These are phyloP conservation scores for Saccharomyces uvarum DNA, from an alignment of 1,139 yeast species.

Conservation along the genomic window DNA sequence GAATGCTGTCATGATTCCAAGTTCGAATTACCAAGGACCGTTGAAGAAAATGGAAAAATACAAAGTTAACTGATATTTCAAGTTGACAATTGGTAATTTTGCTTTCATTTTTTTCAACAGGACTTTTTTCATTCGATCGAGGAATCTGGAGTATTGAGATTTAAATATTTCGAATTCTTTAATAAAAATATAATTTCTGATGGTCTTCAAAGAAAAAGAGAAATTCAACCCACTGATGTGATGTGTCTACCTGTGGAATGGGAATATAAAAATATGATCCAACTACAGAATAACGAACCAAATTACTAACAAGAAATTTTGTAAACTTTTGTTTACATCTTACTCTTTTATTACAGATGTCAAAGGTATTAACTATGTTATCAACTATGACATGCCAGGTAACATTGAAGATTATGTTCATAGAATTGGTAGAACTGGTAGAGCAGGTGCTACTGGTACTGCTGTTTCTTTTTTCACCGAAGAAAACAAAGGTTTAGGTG, in stretches of 20 bases:
- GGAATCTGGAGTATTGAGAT: background rate
- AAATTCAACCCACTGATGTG: background rate
- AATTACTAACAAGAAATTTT: slow-evolving; percentile 12
- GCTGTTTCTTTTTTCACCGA: slow-evolving; percentile 93
- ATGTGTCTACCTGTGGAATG: background rate
- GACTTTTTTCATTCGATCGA: background rate
- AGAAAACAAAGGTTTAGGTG: slow-evolving; percentile 80
- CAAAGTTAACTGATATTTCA: background rate
- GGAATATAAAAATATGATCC: background rate
- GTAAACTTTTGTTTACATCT: slow-evolving; percentile 7
- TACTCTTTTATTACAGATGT: slow-evolving; percentile 52
- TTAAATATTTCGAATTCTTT: background rate
- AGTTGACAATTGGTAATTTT: background rate
- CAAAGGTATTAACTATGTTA: slow-evolving; percentile 88
- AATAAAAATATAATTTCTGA: background rate
- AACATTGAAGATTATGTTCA: slow-evolving; percentile 93
- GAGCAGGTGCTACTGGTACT: slow-evolving; percentile 95
- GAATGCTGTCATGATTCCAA: background rate
- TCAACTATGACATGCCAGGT: slow-evolving; percentile 96
- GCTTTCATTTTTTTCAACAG: background rate
- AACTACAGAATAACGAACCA: slow-evolving; percentile 1
- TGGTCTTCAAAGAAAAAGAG: background rate
- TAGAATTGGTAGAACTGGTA: slow-evolving; percentile 86
- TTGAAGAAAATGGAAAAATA: background rate
- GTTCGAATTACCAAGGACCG: background rate